Conservation (phyloP, 2,329 filamentous ascomycete genomes). For the Phoma sp. region DNA sequence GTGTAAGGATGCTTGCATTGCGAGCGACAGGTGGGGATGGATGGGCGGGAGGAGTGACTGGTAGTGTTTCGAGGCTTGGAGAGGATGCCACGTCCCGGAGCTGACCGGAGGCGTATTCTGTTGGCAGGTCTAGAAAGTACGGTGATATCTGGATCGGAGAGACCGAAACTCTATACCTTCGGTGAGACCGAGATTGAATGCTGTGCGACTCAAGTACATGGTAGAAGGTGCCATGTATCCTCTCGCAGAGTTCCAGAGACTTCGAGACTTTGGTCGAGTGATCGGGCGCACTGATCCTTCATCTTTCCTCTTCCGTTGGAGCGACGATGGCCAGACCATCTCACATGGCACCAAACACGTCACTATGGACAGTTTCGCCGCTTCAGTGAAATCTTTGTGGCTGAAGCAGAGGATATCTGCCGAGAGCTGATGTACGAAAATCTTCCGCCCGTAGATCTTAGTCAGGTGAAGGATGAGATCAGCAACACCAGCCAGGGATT, state of each 20-base stretch:
- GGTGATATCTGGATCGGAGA: too few relatives aligned
- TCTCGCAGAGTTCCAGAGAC: constrained; percentile 1
- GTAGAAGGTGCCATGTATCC: constrained; percentile 1
- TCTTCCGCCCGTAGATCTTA: constrained; percentile 1
- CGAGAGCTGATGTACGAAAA: background rate
- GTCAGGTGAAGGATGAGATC: constrained; percentile 1
- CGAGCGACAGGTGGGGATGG: too few relatives aligned
- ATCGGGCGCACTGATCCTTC: background rate
- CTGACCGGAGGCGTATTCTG: too few relatives aligned
- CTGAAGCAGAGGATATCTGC: background rate
- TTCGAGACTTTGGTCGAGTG: background rate
- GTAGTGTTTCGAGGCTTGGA: too few relatives aligned
- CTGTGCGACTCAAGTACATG: constrained; percentile 1
- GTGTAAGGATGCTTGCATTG: too few relatives aligned
- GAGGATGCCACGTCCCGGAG: too few relatives aligned
- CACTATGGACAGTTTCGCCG: background rate
- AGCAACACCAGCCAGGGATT: background rate
- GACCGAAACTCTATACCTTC: too few relatives aligned
- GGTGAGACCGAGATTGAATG: too few relatives aligned
- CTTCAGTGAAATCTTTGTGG: constrained; percentile 1
- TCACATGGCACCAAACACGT: too few relatives aligned
- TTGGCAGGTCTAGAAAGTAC: too few relatives aligned
- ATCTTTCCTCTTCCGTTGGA: constrained; percentile 1
- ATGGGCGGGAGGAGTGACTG: too few relatives aligned
- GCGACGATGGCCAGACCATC: background rate